phyloP scores from a whole-genome alignment of 257 asterid species.

The Datura wrightii region DNA sequence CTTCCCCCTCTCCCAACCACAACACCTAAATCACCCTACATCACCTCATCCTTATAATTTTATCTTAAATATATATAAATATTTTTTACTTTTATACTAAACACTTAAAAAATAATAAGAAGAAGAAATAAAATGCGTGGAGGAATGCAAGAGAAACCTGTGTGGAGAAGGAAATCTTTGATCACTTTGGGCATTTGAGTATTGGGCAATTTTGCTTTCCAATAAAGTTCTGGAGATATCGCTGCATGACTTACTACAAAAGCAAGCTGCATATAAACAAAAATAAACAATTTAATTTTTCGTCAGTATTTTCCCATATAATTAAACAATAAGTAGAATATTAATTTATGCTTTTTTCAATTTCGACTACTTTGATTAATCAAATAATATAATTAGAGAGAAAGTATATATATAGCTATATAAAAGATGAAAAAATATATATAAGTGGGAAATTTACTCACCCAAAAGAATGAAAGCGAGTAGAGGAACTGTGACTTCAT shows the following conservation, averaged over 20 bases:
- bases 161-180: conserved; percentile 27
- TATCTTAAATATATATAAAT: too few relatives aligned
- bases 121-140: not conserved
- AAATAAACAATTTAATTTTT: not conserved
- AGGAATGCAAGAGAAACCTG: conserved; percentile 24
- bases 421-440: not conserved
- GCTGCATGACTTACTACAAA: conserved; percentile 36
- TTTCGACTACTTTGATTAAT: not conserved
- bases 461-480: not conserved
- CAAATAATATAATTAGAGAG: not conserved
- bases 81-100: too few relatives aligned
- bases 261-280: conserved; percentile 28
- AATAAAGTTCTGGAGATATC: conserved; percentile 33
- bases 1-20: too few relatives aligned
- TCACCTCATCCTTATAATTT: too few relatives aligned
- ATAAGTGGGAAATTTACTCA: not conserved
- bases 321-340: not conserved
- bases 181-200: conserved; percentile 37
- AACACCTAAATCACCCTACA: too few relatives aligned
- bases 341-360: not conserved
- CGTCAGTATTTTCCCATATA: too few relatives aligned
- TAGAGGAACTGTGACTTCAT: not conserved
- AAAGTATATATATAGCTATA: not conserved
- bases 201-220: conserved; percentile 32
- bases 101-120: too few relatives aligned